Percentiles rank a stretch among this genome's conserved stretches.
Conservation (phyloP, 2,329 filamentous ascomycete genomes). For the Ophiostoma piceae region DNA sequence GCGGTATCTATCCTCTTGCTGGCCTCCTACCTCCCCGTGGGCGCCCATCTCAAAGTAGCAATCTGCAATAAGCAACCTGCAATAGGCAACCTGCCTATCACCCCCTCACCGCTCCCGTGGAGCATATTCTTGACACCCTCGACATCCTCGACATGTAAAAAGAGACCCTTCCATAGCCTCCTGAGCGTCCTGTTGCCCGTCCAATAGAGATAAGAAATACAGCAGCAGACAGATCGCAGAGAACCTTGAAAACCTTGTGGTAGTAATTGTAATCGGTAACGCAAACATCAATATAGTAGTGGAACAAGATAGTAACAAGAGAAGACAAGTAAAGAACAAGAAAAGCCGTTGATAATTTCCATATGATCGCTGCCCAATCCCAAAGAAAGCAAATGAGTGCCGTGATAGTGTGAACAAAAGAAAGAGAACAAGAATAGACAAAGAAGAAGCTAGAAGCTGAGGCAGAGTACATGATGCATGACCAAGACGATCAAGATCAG, state of each 20-base stretch:
- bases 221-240: not conserved
- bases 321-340: not conserved
- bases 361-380: conserved; percentile 9
- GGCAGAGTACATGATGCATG: not conserved
- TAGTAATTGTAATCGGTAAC: not conserved
- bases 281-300: not conserved
- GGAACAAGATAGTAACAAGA: not conserved
- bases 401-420: not conserved
- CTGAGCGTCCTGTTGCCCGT: not conserved
- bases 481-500: not conserved
- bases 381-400: not conserved
- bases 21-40: not conserved
- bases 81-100: not conserved
- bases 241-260: not conserved
- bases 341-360: not conserved
- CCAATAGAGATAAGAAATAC: not conserved
- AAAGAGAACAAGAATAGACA: not conserved
- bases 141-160: not conserved
- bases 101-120: not conserved
- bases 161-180: not conserved
- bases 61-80: not conserved
- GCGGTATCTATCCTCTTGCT: not conserved
- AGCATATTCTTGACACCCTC: not conserved
- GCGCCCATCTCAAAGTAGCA: not conserved
- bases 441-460: not conserved